phyloP scores from a whole-genome alignment of 306 rosid genomes.

The Lablab purpureus region DNA sequence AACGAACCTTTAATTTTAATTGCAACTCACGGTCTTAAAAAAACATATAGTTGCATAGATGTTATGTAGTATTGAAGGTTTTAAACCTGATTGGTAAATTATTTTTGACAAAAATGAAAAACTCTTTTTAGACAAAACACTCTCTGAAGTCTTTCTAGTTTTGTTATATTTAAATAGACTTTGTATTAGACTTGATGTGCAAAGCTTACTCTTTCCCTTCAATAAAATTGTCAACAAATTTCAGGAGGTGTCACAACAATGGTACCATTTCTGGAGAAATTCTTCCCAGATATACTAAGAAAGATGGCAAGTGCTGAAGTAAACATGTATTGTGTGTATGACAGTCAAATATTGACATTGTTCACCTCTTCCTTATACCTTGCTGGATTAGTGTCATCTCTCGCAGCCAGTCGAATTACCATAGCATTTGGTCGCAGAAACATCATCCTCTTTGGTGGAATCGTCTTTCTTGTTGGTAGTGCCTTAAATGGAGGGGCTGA shows the following conservation, averaged over 20 bases:
- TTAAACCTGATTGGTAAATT: too few species aligned
- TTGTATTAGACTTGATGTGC: background rate
- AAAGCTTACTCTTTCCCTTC: background rate
- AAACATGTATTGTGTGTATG: constrained; percentile 68
- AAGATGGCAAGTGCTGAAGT: constrained; percentile 47
- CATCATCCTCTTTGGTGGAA: constrained; percentile 69
- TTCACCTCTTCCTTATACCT: constrained; percentile 81
- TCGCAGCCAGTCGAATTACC: constrained; percentile 63
- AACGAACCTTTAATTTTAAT: background rate
- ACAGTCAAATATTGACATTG: constrained; percentile 67
- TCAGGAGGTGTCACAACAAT: constrained; percentile 80
- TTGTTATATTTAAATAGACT: too few species aligned
- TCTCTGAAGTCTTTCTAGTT: too few species aligned
- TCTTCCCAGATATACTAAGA: constrained; percentile 64
- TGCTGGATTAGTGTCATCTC: constrained; percentile 64
- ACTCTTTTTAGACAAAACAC: too few species aligned
- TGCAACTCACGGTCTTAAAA: background rate
- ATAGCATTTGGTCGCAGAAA: constrained; percentile 55
- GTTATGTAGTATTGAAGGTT: background rate
- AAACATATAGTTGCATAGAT: background rate
- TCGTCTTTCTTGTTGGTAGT: constrained; percentile 62
- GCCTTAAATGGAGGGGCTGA: constrained; percentile 73
- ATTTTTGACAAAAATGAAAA: too few species aligned
- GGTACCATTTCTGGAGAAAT: constrained; percentile 67
- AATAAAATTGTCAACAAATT: constrained; percentile 10